Evolutionary conservation across 192 early-diverging fungal species (phyloP).

Genomic region (Anaeromyces robustus): DNA sequence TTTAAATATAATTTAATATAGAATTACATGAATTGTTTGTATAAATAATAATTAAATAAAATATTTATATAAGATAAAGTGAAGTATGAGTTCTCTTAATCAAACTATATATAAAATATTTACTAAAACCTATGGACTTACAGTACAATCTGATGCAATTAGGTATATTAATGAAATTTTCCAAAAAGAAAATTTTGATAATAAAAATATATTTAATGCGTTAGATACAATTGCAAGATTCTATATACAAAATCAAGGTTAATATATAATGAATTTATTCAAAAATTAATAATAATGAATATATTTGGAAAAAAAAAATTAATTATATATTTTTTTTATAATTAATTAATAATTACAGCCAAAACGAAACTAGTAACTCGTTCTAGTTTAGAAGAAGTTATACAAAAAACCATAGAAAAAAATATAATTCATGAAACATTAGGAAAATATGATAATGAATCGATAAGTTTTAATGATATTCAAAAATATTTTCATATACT

Average conservation of each 20-base stretch:
- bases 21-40: no score
- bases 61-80: no score
- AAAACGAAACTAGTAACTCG: neutral
- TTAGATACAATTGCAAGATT: conserved; percentile 52
- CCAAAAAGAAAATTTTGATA: conserved; percentile 19
- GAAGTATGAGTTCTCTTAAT: neutral
- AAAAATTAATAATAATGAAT: no score
- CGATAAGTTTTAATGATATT: conserved; percentile 14
- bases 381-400: conserved; percentile 21
- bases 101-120: conserved; percentile 49
- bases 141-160: conserved; percentile 55
- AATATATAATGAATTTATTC: no score
- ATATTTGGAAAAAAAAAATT: neutral
- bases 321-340: neutral
- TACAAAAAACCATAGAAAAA: conserved; percentile 25
- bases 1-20: no score
- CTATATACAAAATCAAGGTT: conserved; percentile 59
- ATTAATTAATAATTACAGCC: no score
- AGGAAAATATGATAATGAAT: conserved; percentile 16
- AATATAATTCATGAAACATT: conserved; percentile 6
- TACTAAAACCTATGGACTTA: conserved; percentile 63
- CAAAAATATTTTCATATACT: conserved; percentile 43
- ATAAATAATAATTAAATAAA: no score
- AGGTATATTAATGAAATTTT: conserved; percentile 42
- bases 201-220: conserved; percentile 31